Base-by-base conservation (phyloP, 805 yeast species). In the Brettanomyces sp. region DNA sequence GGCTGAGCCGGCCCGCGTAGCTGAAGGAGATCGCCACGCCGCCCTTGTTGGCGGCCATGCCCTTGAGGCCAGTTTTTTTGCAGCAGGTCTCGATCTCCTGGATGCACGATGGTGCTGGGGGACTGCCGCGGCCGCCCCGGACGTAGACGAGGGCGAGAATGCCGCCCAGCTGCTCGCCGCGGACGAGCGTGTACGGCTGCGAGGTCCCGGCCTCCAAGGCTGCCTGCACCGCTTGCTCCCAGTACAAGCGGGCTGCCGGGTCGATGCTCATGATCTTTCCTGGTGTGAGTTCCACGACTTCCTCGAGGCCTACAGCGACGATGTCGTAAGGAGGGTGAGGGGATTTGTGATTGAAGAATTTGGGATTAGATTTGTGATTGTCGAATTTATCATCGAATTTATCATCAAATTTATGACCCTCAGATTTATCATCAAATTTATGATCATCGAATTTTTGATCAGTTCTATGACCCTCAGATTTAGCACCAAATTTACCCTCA, bases 11-110 rank as follows among this genome's bases (percentile, higher is more conserved):
- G n/a, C 68, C 63, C 5, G 79, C 75, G 56, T 60, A 77, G 35
- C 72, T 69, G 52, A 77, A 74, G 41, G 78, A 64, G 4, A 77
- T 76, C 0, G 78, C 80, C 56, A 79, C 78, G 3, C 75, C 81
- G 18, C 82, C 82, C 55, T 77, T 77, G 43, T 66, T 66, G 9
- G 80, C 79, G 47, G 95, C 81, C 65, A 89, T 80, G 5, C 99
- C 99, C 32, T 96, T 95, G 43, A 91, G 73, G 0, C 99, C 99
- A 0, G 98, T 90, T 56, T 91, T 91, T 54, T 87, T 90, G 36
- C 80, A 76, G 34, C 83, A 75, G 1, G 90, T 80, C 54, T 80
- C 85, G 25, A 89, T 70, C 42, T 78, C 74, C 38, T 77, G 72
- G 33, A 89, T 73, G 42, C 73, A 68, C 9, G 70, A 65, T 4